These are phyloP conservation scores for Lunasporangiospora selenospora DNA, from an alignment of 192 early-diverging fungal genomes.

Conservation along the genomic window DNA sequence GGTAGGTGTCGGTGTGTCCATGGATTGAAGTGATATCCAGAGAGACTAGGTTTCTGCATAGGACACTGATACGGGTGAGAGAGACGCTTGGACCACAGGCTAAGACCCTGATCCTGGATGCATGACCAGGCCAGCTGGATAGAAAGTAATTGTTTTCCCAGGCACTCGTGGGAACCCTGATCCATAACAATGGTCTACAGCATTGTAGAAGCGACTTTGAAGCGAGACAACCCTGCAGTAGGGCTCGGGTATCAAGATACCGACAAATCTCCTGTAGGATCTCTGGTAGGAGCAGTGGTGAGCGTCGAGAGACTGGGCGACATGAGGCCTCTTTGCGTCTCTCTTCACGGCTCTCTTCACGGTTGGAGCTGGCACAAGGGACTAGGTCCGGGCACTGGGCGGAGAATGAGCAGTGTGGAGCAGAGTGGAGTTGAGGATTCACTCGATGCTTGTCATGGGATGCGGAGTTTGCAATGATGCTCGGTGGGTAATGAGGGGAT, in stretches of 20 bases:
- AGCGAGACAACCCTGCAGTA: slow-evolving; percentile 13
- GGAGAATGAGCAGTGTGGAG: not conserved
- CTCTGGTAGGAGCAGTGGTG: slow-evolving; percentile 15
- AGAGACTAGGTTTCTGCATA: slow-evolving; percentile 18
- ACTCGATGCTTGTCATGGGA: not conserved
- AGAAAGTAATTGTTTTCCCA: slow-evolving; percentile 21
- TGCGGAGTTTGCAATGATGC: not conserved
- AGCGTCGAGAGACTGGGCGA: not conserved
- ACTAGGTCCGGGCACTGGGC: not conserved
- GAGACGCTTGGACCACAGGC: slow-evolving; percentile 18
- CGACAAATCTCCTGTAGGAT: slow-evolving; percentile 22
- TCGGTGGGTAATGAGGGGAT: not conserved
- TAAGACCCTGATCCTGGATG: slow-evolving; percentile 3
- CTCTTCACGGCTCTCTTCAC: not conserved
- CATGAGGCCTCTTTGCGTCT: not conserved
- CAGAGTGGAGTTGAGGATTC: not conserved
- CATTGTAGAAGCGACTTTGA: slow-evolving; percentile 20
- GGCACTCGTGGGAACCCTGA: slow-evolving; percentile 10
- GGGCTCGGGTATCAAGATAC: slow-evolving; percentile 19
- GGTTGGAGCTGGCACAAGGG: not conserved
- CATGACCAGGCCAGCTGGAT: slow-evolving; percentile 8
- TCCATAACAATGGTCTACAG: slow-evolving; percentile 27
- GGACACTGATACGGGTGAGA: not conserved
- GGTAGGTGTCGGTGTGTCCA: no score
- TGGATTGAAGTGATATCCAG: slow-evolving; percentile 35